Base-by-base conservation (phyloP, 495 filamentous ascomycete species). In the Trichocladium antarcticum region DNA sequence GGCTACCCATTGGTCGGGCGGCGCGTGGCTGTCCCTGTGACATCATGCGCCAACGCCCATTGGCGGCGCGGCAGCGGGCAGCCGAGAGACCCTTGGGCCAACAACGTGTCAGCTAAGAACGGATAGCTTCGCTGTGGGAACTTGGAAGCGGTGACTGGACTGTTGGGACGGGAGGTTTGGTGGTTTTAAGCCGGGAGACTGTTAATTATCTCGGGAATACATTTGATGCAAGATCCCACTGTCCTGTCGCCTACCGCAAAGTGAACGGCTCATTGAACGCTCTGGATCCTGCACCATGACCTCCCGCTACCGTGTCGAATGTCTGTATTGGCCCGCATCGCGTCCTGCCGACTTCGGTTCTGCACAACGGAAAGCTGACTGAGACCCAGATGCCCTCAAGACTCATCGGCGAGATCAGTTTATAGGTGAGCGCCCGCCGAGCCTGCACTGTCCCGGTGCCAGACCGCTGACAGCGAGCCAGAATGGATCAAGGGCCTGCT, bases 281-380 rank as follows among this genome's bases (percentile, higher is more conserved):
- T n/a, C n/a, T n/a, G n/a, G n/a, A n/a, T n/a, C n/a, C n/a, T n/a
- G 12, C 42, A 58, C 20, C 42, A 95, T 95, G 89, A 95, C 89
- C 12, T 86, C 86, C 15, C 76, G 88, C 45, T 95, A 95, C 63
- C 78, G 88, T 41, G 88, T 95, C 55, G 89, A 95, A 74, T 94
- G 85, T 88, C 65, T 59, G 67, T 60, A 22, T 29, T 5, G 10
- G 27, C 41, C 31, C 31, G 43, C 42, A 43, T 45, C 50, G 19
- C 17, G 8, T 36, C 16, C 19, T 42, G 16, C 28, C 3, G 12
- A 27, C 27, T 29, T n/a, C n/a, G n/a, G n/a, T n/a, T 27, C 24
- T 27, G 4, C 3, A 27, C 3, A 8, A 27, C 24, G 9, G 17
- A 1, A 14, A 47, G 57, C 57, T 60, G 22, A 59, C 19, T 0